These are phyloP conservation scores for Sclerotinia subarctica DNA, from an alignment of 2,329 filamentous ascomycete species.

Conservation along the genomic window DNA sequence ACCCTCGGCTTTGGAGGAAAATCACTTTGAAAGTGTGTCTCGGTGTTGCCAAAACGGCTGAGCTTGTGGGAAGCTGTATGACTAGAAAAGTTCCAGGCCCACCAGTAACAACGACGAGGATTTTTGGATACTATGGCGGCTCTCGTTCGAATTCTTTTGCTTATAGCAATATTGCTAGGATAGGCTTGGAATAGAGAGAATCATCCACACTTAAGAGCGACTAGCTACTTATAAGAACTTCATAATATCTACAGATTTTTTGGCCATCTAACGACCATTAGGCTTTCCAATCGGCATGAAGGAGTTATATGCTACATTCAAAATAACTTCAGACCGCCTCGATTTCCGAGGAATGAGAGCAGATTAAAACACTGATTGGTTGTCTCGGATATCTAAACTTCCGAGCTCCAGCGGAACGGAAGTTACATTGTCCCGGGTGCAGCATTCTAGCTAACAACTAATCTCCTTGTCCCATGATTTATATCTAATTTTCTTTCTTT, in stretches of 20 bases:
- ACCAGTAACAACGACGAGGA: neutral
- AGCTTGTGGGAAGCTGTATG: neutral
- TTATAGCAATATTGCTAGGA: neutral
- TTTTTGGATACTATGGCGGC: neutral
- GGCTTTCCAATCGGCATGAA: neutral
- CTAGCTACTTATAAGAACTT: neutral
- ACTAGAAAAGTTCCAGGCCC: neutral
- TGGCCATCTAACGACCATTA: neutral
- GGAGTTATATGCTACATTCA: neutral
- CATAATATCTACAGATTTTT: neutral
- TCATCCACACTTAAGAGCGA: neutral
- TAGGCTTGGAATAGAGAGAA: too few species aligned
- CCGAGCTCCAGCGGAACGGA: constrained; percentile 7
- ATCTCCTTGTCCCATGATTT: constrained; percentile 1
- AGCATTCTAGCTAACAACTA: neutral
- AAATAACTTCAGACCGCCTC: too few species aligned
- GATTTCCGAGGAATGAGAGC: neutral
- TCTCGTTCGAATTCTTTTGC: neutral
- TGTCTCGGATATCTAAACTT: neutral
- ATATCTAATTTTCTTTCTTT: neutral
- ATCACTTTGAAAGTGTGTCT: neutral
- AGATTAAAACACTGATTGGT: too few species aligned
- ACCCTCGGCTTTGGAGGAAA: neutral
- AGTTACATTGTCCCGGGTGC: neutral
- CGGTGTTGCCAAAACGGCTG: neutral